Percentiles rank a stretch among this genome's conserved stretches.
phyloP scores from a whole-genome alignment of 495 filamentous ascomycete genomes.

The Hypoxylon lienhwacheense region DNA sequence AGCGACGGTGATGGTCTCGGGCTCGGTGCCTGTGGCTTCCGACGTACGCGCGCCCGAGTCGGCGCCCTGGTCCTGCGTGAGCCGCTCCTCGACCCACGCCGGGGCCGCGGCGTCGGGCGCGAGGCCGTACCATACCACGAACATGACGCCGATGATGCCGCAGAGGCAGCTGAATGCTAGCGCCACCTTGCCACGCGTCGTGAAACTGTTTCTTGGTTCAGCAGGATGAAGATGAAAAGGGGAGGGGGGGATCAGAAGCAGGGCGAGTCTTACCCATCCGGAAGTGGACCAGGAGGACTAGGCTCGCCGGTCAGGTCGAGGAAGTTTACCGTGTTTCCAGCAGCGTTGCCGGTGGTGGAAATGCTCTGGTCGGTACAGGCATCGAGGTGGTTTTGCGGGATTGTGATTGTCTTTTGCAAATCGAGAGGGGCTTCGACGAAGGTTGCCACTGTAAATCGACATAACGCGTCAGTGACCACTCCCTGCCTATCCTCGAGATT shows the following conservation, averaged over 20 bases:
- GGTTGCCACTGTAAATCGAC: constrained; percentile 56
- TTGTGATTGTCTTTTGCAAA: constrained; percentile 60
- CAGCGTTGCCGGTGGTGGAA: constrained; percentile 70
- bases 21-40: constrained; percentile 10
- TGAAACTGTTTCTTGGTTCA: constrained; percentile 54
- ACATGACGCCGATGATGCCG: constrained; percentile 71
- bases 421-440: constrained; percentile 63
- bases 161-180: constrained; percentile 69
- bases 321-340: constrained; percentile 64
- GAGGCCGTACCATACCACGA: constrained; percentile 69
- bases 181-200: constrained; percentile 68
- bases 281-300: constrained; percentile 56
- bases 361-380: constrained; percentile 58
- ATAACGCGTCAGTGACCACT: neutral
- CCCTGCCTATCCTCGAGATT: neutral
- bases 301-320: constrained; percentile 68
- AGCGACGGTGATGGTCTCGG: constrained; percentile 14
- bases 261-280: constrained; percentile 54
- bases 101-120: constrained; percentile 31
- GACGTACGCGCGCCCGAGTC: constrained; percentile 9
- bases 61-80: neutral
- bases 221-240: neutral
- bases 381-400: constrained; percentile 65
- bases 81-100: neutral
- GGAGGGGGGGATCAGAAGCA: neutral